Percentiles rank a stretch among this genome's conserved stretches.
Conservation (phyloP, 2,329 filamentous ascomycete species). For the Diaporthe batatas region DNA sequence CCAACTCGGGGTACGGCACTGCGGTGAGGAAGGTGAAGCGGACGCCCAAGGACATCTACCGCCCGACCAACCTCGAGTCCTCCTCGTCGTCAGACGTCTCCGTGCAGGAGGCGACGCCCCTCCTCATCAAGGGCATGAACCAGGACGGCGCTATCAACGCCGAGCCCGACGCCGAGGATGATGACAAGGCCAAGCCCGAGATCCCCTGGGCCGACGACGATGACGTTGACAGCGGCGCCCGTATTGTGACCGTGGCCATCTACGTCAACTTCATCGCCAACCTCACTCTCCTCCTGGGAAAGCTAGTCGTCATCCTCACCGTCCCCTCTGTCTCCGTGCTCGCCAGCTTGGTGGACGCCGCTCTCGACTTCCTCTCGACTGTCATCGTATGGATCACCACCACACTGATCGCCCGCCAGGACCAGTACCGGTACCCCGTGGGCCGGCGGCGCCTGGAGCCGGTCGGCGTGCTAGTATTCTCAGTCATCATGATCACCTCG, state of each 20-base stretch:
- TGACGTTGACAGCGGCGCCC: conserved; percentile 77
- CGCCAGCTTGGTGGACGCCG: conserved; percentile 82
- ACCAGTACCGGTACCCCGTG: conserved; percentile 83
- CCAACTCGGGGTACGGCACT: conserved; percentile 37
- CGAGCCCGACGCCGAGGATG: conserved; percentile 56
- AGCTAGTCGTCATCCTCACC: conserved; percentile 81
- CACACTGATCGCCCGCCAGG: conserved; percentile 78
- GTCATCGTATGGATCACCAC: conserved; percentile 86
- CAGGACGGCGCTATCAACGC: conserved; percentile 61
- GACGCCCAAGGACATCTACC: conserved; percentile 88
- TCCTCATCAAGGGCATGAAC: conserved; percentile 46
- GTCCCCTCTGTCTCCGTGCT: conserved; percentile 87
- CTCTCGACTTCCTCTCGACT: conserved; percentile 84
- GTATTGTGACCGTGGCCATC: conserved; percentile 87
- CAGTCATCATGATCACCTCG: conserved; percentile 87
- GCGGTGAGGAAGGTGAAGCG: conserved; percentile 72
- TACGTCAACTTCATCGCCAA: conserved; percentile 89
- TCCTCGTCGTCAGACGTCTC: conserved; percentile 14
- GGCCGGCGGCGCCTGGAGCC: conserved; percentile 81
- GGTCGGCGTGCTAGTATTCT: conserved; percentile 84
- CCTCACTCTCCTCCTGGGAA: conserved; percentile 78
- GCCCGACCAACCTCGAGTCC: conserved; percentile 35
- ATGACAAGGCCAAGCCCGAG: conserved; percentile 64
- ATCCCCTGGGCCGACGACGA: conserved; percentile 81
- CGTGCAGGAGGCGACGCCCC: conserved; percentile 5